Evolutionary conservation across 495 filamentous ascomycete genomes (phyloP).

Genomic region (Lepraria neglecta): DNA sequence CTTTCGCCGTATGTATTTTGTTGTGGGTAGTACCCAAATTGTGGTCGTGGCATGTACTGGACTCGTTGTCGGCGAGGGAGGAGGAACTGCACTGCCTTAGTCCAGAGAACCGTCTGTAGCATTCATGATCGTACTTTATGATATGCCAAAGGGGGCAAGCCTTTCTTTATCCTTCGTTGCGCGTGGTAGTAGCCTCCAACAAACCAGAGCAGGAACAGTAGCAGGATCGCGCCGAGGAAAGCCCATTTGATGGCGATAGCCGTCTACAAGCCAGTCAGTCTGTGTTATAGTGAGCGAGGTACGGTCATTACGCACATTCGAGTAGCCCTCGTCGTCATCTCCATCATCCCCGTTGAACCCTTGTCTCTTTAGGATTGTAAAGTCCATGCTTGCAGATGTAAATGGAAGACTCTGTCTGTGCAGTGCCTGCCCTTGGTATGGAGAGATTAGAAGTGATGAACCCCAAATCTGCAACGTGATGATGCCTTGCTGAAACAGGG

Average conservation of each 20-base stretch:
- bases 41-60: conserved; percentile 41
- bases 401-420: no score
- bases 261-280: conserved; percentile 34
- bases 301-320: conserved; percentile 9
- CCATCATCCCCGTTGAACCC: conserved; percentile 1
- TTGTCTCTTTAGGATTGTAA: conserved; percentile 18
- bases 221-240: conserved; percentile 48
- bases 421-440: no score
- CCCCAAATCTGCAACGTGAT: neutral
- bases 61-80: conserved; percentile 50
- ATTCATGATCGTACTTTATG: conserved; percentile 52
- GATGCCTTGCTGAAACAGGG: neutral
- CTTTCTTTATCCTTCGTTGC: conserved; percentile 53
- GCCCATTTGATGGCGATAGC: conserved; percentile 62
- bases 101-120: neutral
- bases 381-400: neutral
- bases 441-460: neutral
- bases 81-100: conserved; percentile 49
- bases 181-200: conserved; percentile 59
- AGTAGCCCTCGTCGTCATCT: conserved; percentile 17
- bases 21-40: conserved; percentile 38
- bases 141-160: conserved; percentile 55
- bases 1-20: conserved; percentile 37
- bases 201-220: conserved; percentile 50
- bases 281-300: neutral